Percentiles rank a stretch among this genome's conserved stretches.
phyloP scores from a whole-genome alignment of 176 grass and related monocot species.

The Ensete glaucum region DNA sequence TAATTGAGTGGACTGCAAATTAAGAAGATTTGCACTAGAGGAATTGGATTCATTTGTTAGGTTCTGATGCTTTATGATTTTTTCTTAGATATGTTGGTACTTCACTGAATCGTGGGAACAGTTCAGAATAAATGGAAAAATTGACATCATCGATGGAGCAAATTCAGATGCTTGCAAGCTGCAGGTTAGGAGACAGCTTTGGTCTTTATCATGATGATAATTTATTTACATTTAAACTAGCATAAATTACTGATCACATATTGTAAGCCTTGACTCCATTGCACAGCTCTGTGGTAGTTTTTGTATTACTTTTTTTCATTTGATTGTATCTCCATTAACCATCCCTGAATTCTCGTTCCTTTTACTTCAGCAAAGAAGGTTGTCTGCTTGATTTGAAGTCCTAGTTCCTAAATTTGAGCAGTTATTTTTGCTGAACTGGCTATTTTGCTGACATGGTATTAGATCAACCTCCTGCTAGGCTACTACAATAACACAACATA shows the following conservation, averaged over 20 bases:
- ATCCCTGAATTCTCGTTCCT: too few species aligned
- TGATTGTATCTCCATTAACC: too few species aligned
- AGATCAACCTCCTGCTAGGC: too few species aligned
- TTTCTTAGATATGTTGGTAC: slow-evolving; percentile 84
- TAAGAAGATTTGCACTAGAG: background rate
- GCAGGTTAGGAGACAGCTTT: slow-evolving; percentile 41
- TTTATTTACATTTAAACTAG: background rate
- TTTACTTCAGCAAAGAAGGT: too few species aligned
- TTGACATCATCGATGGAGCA: slow-evolving; percentile 55
- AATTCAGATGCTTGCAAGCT: slow-evolving; percentile 47
- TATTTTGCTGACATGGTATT: too few species aligned
- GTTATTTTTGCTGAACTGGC: too few species aligned
- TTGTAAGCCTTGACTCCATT: background rate
- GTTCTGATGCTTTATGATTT: background rate
- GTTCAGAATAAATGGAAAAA: slow-evolving; percentile 67
- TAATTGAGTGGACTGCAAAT: too few species aligned
- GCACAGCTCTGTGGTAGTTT: background rate
- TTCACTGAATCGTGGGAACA: slow-evolving; percentile 93
- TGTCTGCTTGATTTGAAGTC: too few species aligned
- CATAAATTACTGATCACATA: background rate
- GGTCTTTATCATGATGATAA: background rate
- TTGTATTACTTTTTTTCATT: too few species aligned
- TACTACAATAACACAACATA: too few species aligned
- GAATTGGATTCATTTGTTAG: background rate
- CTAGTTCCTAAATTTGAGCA: too few species aligned